phyloP scores from a whole-genome alignment of 768 basidiomycete species.

The Podaxis sp. region DNA sequence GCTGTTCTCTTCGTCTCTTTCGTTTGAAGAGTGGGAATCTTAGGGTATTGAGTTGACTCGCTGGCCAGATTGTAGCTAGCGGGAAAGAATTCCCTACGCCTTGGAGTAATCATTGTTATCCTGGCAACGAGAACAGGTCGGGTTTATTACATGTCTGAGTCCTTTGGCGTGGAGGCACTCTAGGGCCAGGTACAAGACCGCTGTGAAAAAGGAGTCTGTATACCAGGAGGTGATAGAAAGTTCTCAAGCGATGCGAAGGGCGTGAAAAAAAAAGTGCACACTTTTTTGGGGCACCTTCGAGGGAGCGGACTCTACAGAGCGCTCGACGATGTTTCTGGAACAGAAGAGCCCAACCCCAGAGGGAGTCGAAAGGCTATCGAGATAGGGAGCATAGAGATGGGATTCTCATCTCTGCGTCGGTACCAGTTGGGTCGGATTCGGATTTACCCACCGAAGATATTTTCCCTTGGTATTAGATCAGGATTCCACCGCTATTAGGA shows the following conservation, averaged over 20 bases:
- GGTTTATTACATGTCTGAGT: background rate
- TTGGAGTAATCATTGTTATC: background rate
- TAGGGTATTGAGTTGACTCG: background rate
- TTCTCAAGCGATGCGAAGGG: constrained; percentile 3
- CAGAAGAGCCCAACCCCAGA: constrained; percentile 14
- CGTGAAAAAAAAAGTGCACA: constrained; percentile 8
- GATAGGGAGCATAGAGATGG: constrained; percentile 17
- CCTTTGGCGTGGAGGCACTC: background rate
- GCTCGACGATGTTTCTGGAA: constrained; percentile 24
- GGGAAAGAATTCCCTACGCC: background rate
- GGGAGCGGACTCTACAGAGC: constrained; percentile 13
- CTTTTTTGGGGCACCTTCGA: constrained; percentile 19
- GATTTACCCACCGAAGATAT: constrained; percentile 13
- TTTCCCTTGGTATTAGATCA: constrained; percentile 4
- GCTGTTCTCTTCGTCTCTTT: background rate
- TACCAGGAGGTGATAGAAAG: background rate
- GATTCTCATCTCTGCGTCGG: constrained; percentile 13
- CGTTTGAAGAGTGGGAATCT: background rate
- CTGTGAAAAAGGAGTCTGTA: background rate
- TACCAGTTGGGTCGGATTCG: constrained; percentile 19
- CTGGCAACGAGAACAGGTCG: background rate
- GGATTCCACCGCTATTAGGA: constrained; percentile 10
- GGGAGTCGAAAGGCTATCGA: constrained; percentile 30
- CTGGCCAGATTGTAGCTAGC: background rate
- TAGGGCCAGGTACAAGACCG: too few relatives aligned